Conservation (phyloP, 2,329 filamentous ascomycete genomes). For the Penicillium verrucosum region DNA sequence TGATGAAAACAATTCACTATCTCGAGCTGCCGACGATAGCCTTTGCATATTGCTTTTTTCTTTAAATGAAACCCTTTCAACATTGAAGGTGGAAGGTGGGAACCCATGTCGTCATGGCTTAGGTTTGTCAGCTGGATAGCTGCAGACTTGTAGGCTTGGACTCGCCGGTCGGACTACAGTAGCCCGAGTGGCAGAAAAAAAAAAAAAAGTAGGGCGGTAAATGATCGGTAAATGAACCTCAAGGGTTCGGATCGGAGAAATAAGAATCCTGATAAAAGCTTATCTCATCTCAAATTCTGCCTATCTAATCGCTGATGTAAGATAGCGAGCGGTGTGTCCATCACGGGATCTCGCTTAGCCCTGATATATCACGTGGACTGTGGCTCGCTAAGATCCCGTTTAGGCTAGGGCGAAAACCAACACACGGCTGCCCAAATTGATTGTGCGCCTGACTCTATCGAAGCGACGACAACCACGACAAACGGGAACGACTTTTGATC, state of each 20-base stretch:
- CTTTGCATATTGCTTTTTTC: background rate
- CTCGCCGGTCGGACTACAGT: constrained; percentile 31
- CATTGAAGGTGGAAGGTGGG: background rate
- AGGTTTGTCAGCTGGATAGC: constrained; percentile 20
- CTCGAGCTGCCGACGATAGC: background rate
- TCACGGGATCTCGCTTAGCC: constrained; percentile 33
- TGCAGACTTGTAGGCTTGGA: constrained; percentile 5
- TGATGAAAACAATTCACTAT: background rate
- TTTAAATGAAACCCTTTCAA: background rate
- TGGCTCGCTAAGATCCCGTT: constrained; percentile 37
- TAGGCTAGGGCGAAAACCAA: constrained; percentile 28
- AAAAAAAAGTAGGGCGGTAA: background rate
- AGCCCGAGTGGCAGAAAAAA: constrained; percentile 26
- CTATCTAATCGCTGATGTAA: constrained; percentile 27
- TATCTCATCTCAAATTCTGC: constrained; percentile 10
- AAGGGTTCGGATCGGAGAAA: constrained; percentile 1
- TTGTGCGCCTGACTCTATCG: constrained; percentile 39
- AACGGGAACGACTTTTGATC: constrained; percentile 26
- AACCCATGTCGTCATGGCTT: constrained; percentile 20
- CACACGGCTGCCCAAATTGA: constrained; percentile 37
- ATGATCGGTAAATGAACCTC: background rate
- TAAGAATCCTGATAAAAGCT: background rate
- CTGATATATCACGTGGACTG: constrained; percentile 12
- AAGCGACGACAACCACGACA: constrained; percentile 44
- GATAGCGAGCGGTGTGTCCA: background rate